Evolutionary conservation across 768 basidiomycete genomes (phyloP), one percentile per base, ranked within the genome.

Genomic region (Tulasnella sp.): DNA sequence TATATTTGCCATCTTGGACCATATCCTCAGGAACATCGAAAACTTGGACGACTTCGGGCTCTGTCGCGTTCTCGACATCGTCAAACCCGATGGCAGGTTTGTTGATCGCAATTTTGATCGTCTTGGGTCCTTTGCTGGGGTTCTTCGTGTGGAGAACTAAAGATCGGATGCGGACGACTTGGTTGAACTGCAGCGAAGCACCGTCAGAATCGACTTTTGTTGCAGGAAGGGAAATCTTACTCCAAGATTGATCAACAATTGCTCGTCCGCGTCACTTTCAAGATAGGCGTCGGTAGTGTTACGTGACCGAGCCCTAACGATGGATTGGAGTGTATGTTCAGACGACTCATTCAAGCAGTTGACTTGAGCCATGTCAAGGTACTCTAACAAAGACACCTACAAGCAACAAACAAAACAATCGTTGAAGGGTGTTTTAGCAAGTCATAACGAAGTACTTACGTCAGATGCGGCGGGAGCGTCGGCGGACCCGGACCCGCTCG

Each of bases 261-360:
- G 81, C 62, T 82, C 85, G 61, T 87, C 85, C 2, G 75, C 78
- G 65, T 86, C 83, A 63, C 82, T 84, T 59, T 77, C 71, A 54
- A 86, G 72, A 67, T 75, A 81, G 27, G 68, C 69, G 17, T 55
- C 37, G 27, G 70, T 63, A 1, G 70, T 72, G 67, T 83, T 83
- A 52, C 64, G 67, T 12, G 67, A 65, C 62, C 72, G 80, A 37
- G 48, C 21, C 0, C 64, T 61, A 14, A 84, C 60, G 56, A 86
- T 75, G 21, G 74, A 70, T 61, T 75, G 74, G 43, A 86, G 64
- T 34, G 74, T 71, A 65, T 84, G 79, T 0, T 62, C 64, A 2
- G 62, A 53, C 32, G 73, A 67, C 64, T 88, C 86, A 65, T 88
- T 87, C 62, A 88, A 74, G 63, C 84, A 86, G 59, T 78, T 78